These are phyloP conservation scores for Kuraishia floccosa DNA, from an alignment of 805 yeast genomes.

Conservation along the genomic window DNA sequence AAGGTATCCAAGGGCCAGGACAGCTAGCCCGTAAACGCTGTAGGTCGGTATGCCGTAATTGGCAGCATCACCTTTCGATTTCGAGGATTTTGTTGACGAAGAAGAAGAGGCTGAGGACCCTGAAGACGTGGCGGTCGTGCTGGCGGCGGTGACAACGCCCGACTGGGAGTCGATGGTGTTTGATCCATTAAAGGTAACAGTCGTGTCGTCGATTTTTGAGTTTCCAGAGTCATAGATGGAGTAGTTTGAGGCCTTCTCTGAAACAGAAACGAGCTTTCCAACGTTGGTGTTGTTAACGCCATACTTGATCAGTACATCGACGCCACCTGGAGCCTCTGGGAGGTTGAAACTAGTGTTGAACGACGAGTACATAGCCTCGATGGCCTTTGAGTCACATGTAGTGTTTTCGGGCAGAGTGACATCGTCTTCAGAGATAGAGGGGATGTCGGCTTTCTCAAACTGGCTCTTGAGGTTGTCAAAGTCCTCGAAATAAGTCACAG, in stretches of 20 bases:
- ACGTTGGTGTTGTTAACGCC: slow-evolving; percentile 34
- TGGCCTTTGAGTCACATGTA: slow-evolving; percentile 26
- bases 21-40: not conserved
- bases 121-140: slow-evolving; percentile 11
- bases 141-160: slow-evolving; percentile 5
- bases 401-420: slow-evolving; percentile 18
- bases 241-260: slow-evolving; percentile 18
- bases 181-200: slow-evolving; percentile 22
- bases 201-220: slow-evolving; percentile 18
- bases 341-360: slow-evolving; percentile 36
- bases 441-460: slow-evolving; percentile 22
- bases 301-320: slow-evolving; percentile 28
- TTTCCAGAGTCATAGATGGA: slow-evolving; percentile 24
- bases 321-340: slow-evolving; percentile 35
- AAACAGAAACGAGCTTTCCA: slow-evolving; percentile 30
- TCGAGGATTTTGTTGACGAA: slow-evolving; percentile 7
- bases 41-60: not conserved
- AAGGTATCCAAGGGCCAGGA: not conserved
- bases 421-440: slow-evolving; percentile 23
- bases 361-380: slow-evolving; percentile 22
- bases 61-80: slow-evolving; percentile 1
- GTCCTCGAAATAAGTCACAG: slow-evolving; percentile 31
- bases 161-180: slow-evolving; percentile 22
- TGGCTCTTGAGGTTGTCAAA: slow-evolving; percentile 37
- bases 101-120: slow-evolving; percentile 4